A percentile compares a stretch with the other conserved stretches of the same genome.
Conservation (phyloP, 805 yeast genomes). For the Candida berthetii region DNA sequence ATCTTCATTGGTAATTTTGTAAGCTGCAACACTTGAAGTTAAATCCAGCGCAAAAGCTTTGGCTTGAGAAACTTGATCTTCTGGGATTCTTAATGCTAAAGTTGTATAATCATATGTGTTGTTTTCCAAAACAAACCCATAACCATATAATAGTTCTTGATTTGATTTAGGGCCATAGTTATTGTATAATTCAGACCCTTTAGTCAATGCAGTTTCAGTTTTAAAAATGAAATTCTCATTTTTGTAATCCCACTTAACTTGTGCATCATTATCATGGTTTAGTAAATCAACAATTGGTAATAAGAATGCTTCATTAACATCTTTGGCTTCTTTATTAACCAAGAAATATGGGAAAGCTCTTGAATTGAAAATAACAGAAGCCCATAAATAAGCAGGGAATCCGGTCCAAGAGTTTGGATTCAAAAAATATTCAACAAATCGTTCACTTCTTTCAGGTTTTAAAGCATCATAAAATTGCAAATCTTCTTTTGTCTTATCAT, state of each 20-base stretch:
- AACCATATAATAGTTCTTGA: slow-evolving; percentile 73
- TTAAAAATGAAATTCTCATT: slow-evolving; percentile 33
- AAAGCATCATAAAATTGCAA: slow-evolving; percentile 20
- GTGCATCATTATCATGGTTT: slow-evolving; percentile 59
- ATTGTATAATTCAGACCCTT: slow-evolving; percentile 55
- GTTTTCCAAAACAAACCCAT: slow-evolving; percentile 65
- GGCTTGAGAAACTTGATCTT: slow-evolving; percentile 21
- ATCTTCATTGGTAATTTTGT: slow-evolving; percentile 25
- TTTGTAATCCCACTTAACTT: slow-evolving; percentile 55
- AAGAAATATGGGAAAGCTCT: slow-evolving; percentile 77
- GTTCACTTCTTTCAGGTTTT: slow-evolving; percentile 15
- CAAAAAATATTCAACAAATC: slow-evolving; percentile 19
- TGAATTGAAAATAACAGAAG: slow-evolving; percentile 60
- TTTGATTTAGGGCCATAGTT: slow-evolving; percentile 88
- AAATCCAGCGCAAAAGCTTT: slow-evolving; percentile 31
- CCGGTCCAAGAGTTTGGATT: slow-evolving; percentile 46
- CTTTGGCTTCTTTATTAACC: slow-evolving; percentile 28
- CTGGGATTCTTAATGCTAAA: slow-evolving; percentile 50
- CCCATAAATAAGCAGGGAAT: slow-evolving; percentile 72
- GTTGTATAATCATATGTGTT: slow-evolving; percentile 55
- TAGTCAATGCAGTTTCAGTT: slow-evolving; percentile 23
- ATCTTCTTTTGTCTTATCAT: slow-evolving; percentile 14
- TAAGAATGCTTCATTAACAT: slow-evolving; percentile 55
- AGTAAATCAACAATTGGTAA: slow-evolving; percentile 74
- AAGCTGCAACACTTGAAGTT: slow-evolving; percentile 34